Conservation (phyloP, 2,329 filamentous ascomycete species). For the Tolypocladium amazonense region DNA sequence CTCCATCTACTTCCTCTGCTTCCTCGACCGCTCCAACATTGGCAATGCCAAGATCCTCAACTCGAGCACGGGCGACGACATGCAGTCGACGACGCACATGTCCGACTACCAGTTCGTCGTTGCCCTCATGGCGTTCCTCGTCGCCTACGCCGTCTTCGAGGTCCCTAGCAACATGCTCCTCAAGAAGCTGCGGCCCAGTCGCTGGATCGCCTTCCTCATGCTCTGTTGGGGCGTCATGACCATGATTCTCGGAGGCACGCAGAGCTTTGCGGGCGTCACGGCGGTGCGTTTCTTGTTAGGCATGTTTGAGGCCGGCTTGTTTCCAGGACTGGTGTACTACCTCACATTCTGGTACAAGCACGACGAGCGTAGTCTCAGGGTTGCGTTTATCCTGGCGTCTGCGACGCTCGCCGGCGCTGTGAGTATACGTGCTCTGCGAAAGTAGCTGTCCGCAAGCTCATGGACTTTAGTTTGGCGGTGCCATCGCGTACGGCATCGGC, state of each 20-base stretch:
- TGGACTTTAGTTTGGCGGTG: constrained; percentile 45
- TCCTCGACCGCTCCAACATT: constrained; percentile 59
- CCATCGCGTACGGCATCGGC: constrained; percentile 62
- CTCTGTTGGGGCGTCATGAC: constrained; percentile 57
- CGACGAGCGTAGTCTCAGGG: constrained; percentile 56
- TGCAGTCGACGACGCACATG: constrained; percentile 52
- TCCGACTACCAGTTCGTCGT: constrained; percentile 49
- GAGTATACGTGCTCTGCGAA: constrained; percentile 2
- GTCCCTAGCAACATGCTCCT: constrained; percentile 57
- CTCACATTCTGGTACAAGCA: constrained; percentile 67
- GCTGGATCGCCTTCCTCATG: constrained; percentile 58
- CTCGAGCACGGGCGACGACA: constrained; percentile 45
- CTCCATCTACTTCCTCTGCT: constrained; percentile 55
- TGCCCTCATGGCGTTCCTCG: constrained; percentile 49
- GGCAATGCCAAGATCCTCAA: constrained; percentile 61
- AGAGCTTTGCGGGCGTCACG: constrained; percentile 52
- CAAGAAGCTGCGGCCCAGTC: constrained; percentile 50
- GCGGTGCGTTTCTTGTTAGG: constrained; percentile 59
- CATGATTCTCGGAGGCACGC: constrained; percentile 53
- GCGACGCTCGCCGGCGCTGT: constrained; percentile 59
- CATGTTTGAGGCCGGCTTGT: constrained; percentile 59
- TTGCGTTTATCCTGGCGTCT: constrained; percentile 59
- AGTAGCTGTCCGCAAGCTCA: background rate
- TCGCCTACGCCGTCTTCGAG: constrained; percentile 50
- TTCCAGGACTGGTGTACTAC: constrained; percentile 49